phyloP scores from a whole-genome alignment of 352 stramenopile genomes.

The Elongisporangium senticosum region DNA sequence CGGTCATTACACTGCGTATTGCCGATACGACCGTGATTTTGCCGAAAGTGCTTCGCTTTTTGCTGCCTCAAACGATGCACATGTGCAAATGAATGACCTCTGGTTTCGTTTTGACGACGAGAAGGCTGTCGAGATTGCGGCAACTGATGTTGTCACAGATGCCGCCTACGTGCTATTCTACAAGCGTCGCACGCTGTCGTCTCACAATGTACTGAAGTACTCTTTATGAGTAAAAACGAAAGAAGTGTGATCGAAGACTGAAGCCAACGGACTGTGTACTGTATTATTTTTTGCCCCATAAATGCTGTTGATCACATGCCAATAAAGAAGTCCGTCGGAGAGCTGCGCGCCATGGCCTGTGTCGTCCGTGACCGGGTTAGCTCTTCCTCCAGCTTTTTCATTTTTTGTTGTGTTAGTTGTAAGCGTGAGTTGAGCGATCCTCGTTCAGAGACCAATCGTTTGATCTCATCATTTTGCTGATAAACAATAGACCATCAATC shows the following conservation, averaged over 20 bases:
- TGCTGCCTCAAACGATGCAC: conserved; percentile 13
- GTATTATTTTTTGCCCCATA: background rate
- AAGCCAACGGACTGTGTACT: background rate
- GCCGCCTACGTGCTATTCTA: conserved; percentile 91
- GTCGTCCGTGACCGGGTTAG: conserved; percentile 38
- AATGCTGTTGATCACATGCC: conserved; percentile 30
- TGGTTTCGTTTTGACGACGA: conserved; percentile 86
- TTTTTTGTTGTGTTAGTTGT: conserved; percentile 45
- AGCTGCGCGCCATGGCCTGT: conserved; percentile 38
- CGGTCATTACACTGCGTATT: conserved; percentile 93
- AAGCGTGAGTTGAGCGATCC: conserved; percentile 40
- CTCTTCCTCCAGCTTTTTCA: conserved; percentile 51
- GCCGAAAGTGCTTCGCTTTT: conserved; percentile 57
- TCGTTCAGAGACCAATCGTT: conserved; percentile 39
- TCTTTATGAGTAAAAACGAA: conserved; percentile 22
- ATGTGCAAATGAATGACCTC: conserved; percentile 48
- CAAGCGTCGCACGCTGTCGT: conserved; percentile 69
- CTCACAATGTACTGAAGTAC: conserved; percentile 67
- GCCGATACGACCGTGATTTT: conserved; percentile 66
- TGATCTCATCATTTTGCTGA: conserved; percentile 53
- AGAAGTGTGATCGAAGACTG: background rate
- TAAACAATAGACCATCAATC: conserved; percentile 17
- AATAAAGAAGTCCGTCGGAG: conserved; percentile 63
- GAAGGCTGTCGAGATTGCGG: conserved; percentile 68
- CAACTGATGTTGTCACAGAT: conserved; percentile 69